phyloP scores from a whole-genome alignment of 2,329 filamentous ascomycete species.

The Penicillium sumatraense region DNA sequence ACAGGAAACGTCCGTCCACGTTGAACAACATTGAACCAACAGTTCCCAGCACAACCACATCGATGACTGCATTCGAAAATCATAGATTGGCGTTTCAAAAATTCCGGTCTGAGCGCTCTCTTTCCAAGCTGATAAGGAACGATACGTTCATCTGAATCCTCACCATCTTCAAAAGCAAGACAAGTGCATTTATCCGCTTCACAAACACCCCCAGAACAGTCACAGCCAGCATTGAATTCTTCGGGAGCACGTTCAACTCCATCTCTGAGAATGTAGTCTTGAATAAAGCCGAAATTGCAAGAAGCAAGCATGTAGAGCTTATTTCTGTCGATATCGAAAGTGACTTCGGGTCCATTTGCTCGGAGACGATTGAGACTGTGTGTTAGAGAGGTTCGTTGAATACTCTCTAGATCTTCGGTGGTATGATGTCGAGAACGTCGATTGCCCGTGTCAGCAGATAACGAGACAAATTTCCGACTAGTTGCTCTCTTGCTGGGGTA shows the following conservation, averaged over 20 bases:
- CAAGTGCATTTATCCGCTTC: constrained; percentile 34
- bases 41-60: constrained; percentile 41
- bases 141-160: constrained; percentile 33
- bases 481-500: background rate
- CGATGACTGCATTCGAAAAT: constrained; percentile 47
- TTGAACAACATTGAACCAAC: constrained; percentile 50
- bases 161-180: constrained; percentile 36
- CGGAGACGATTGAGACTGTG: background rate
- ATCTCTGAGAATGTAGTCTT: constrained; percentile 39
- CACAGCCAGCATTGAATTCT: constrained; percentile 40
- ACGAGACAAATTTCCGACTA: background rate
- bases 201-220: constrained; percentile 32
- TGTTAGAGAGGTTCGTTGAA: background rate
- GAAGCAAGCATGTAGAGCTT: constrained; percentile 30
- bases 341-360: constrained; percentile 23
- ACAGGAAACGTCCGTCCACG: constrained; percentile 44
- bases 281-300: constrained; percentile 45
- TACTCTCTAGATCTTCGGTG: background rate
- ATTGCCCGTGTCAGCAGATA: background rate
- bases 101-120: constrained; percentile 34
- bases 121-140: constrained; percentile 34
- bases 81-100: constrained; percentile 39
- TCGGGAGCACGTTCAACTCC: constrained; percentile 33
- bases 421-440: background rate
- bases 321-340: constrained; percentile 14